Evolutionary conservation across 306 rosid genomes (phyloP), one percentile per base, ranked within the genome.

Genomic region (Ormosia emarginata): DNA sequence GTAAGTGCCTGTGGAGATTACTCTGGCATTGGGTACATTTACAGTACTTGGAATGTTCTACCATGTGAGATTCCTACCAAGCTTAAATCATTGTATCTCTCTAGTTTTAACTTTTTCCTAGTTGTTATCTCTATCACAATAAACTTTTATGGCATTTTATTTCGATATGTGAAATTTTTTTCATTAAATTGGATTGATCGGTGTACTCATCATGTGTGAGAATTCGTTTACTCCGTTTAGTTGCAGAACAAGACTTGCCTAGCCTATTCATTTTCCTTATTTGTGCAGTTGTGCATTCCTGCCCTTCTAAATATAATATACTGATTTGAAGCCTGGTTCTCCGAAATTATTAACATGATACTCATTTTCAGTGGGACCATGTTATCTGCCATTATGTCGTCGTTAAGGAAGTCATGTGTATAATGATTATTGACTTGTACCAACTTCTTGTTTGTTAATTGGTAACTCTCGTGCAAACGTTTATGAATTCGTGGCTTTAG

Each of bases 1-100:
- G 79, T 71, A 75, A 75, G 18, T 81, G 43, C 64, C 63, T n/a
- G n/a, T n/a, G n/a, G 81, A 69, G 58, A 41, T 81, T 66, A 58
- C 75, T 78, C 43, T 43, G 81, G 68, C 64, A 46, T 34, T 58
- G 29, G 75, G 55, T 69, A 74, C 52, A 8, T 15, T 17, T 67
- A 8, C 15, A 8, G 53, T 67, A 40, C 33, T 50, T 18, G 69
- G 34, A 50, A 80, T 75, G 63, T 81, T 57, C 79, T 36, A 67
- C 37, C 24, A 29, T 36, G 41, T 59, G 82, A 73, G 46, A 75
- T 68, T 53, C 56, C 46, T 43, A 11, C 52, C 47, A 44, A 63
- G 71, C 39, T 68, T 50, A 75, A 75, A 68, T 81, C 68, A 46
- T 43, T 40, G 58, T 13, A 10, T 63, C 58, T 63, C 53, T 12